These are phyloP conservation scores for Pichia sp. DNA, from an alignment of 1,139 yeast species.

Conservation along the genomic window DNA sequence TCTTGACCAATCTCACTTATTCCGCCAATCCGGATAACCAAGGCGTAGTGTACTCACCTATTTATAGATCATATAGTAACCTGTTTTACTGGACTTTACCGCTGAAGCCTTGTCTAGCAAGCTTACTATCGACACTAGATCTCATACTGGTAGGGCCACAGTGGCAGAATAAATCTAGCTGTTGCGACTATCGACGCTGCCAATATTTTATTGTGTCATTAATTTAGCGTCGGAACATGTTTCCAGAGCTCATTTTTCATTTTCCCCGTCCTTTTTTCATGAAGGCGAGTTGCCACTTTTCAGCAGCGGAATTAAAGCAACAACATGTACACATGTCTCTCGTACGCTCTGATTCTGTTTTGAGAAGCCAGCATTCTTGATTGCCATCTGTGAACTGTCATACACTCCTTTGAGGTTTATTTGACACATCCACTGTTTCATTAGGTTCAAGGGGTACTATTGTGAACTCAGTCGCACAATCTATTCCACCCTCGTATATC, in stretches of 20 bases:
- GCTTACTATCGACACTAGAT: too few relatives aligned
- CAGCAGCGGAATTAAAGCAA: neutral
- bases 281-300: conserved; percentile 14
- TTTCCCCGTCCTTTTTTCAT: conserved; percentile 2
- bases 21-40: too few relatives aligned
- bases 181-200: conserved; percentile 18
- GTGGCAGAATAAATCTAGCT: too few relatives aligned
- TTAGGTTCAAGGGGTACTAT: conserved; percentile 3
- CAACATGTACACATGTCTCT: neutral
- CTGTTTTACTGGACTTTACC: too few relatives aligned
- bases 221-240: conserved; percentile 4
- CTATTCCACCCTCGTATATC: neutral
- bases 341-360: neutral
- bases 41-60: too few relatives aligned
- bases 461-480: conserved; percentile 1
- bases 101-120: too few relatives aligned
- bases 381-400: conserved; percentile 18
- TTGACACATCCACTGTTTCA: conserved; percentile 9
- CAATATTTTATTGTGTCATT: conserved; percentile 3
- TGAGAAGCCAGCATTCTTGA: conserved; percentile 10
- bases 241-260: neutral
- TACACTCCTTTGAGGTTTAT: conserved; percentile 9
- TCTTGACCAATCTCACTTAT: conserved; percentile 19
- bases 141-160: too few relatives aligned
- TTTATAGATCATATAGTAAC: too few relatives aligned